Conservation (phyloP, 257 asterid species). For the Verbascum thapsus region DNA sequence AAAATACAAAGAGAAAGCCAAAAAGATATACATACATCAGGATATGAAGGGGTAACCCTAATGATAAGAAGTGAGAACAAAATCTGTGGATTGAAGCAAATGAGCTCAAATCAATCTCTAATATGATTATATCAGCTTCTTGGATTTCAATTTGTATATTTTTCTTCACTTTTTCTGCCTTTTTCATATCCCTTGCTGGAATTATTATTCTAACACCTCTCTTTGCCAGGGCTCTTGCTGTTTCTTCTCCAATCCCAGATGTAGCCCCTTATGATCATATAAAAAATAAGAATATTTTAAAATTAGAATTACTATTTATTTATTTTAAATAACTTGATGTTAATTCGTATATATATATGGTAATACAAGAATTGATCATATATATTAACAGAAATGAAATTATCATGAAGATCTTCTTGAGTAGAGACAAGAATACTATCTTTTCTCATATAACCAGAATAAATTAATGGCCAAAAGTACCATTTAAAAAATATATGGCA, state of each 20-base stretch:
- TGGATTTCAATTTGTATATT: conserved; percentile 54
- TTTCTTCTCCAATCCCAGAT: conserved; percentile 90
- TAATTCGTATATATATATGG: too few species aligned
- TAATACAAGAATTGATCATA: background rate
- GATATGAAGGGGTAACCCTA: conserved; percentile 78
- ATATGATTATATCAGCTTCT: conserved; percentile 55
- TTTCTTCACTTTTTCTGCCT: conserved; percentile 65
- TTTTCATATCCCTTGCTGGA: conserved; percentile 74
- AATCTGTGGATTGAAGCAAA: conserved; percentile 80
- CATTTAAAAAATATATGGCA: conserved; percentile 26
- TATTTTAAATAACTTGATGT: background rate
- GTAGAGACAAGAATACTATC: conserved; percentile 46
- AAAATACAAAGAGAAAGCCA: background rate
- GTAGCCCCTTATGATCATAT: conserved; percentile 65
- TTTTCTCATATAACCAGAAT: conserved; percentile 28
- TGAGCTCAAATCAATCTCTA: conserved; percentile 87
- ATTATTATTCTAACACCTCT: conserved; percentile 76
- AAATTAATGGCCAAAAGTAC: conserved; percentile 28
- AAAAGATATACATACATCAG: conserved; percentile 59
- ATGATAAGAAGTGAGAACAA: conserved; percentile 69
- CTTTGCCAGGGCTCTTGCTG: conserved; percentile 82
- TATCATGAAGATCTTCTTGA: background rate
- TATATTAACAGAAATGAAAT: background rate
- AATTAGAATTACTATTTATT: background rate
- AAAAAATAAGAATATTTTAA: background rate